These are phyloP conservation scores for Phycomyces nitens DNA, from an alignment of 192 early-diverging fungal species.

Conservation along the genomic window DNA sequence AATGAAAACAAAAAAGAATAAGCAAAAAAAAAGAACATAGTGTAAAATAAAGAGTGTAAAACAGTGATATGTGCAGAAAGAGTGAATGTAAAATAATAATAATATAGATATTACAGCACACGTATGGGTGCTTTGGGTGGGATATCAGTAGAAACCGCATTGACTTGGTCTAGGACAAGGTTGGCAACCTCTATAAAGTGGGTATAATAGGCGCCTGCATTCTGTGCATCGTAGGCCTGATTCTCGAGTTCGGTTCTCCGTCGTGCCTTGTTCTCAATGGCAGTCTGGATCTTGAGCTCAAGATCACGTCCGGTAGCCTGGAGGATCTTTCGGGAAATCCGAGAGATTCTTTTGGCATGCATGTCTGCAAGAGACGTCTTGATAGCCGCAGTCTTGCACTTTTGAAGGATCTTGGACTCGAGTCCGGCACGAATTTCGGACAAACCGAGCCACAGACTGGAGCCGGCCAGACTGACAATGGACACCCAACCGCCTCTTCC, in stretches of 20 bases:
- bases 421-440: constrained; percentile 45
- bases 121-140: too few species aligned
- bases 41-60: too few species aligned
- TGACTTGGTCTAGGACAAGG: too few species aligned
- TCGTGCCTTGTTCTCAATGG: constrained; percentile 40
- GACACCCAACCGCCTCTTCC: constrained; percentile 49
- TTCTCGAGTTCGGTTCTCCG: constrained; percentile 52
- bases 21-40: background rate
- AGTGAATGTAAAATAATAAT: too few species aligned
- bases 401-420: constrained; percentile 65
- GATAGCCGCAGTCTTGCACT: constrained; percentile 30
- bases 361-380: background rate
- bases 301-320: constrained; percentile 63
- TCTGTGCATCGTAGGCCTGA: too few species aligned
- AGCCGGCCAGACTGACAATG: constrained; percentile 48
- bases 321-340: constrained; percentile 61
- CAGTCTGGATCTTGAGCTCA: constrained; percentile 47
- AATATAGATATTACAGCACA: too few species aligned
- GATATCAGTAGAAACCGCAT: too few species aligned
- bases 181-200: too few species aligned
- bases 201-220: too few species aligned
- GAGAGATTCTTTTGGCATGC: constrained; percentile 30
- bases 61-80: too few species aligned
- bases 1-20: background rate
- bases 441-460: constrained; percentile 34